Evolutionary conservation across 2,329 filamentous ascomycete species (phyloP).

Genomic region (Chrysosporium queenslandicum): DNA sequence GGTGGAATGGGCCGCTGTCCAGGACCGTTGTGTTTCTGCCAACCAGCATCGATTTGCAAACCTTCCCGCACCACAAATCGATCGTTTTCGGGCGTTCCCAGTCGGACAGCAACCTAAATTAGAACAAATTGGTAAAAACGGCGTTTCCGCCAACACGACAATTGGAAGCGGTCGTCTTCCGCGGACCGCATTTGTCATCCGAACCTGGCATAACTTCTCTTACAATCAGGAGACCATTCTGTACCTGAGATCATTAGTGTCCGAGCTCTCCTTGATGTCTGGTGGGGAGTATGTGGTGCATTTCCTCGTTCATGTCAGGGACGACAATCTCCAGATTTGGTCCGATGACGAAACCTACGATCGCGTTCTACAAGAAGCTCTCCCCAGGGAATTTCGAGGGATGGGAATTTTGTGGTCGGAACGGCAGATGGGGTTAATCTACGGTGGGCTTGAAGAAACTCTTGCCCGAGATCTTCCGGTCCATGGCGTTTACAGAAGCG

Average conservation of each 20-base stretch:
- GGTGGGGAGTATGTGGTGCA: constrained; percentile 75
- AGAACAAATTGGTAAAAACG: constrained; percentile 9
- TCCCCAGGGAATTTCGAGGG: constrained; percentile 75
- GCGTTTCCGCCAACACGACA: constrained; percentile 8
- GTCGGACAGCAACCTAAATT: constrained; percentile 11
- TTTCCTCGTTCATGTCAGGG: constrained; percentile 75
- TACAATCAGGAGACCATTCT: constrained; percentile 70
- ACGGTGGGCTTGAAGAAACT: constrained; percentile 74
- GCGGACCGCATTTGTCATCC: constrained; percentile 66
- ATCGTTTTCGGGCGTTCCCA: constrained; percentile 23
- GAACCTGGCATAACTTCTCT: constrained; percentile 68
- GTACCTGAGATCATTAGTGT: constrained; percentile 70
- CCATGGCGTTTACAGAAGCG: constrained; percentile 84
- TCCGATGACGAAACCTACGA: constrained; percentile 65
- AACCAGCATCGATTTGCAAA: constrained; percentile 59
- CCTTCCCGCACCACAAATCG: constrained; percentile 29
- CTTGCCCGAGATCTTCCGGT: constrained; percentile 63
- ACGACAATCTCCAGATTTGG: constrained; percentile 70
- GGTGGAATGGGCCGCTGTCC: constrained; percentile 69
- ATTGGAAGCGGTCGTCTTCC: constrained; percentile 24
- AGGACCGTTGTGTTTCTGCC: constrained; percentile 59
- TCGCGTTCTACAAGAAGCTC: constrained; percentile 57
- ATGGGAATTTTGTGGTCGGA: constrained; percentile 91
- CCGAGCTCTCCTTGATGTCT: constrained; percentile 65
- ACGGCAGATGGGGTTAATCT: constrained; percentile 81